Base-by-base conservation (phyloP, 2,329 filamentous ascomycete genomes). In the Daldinia sp. region DNA sequence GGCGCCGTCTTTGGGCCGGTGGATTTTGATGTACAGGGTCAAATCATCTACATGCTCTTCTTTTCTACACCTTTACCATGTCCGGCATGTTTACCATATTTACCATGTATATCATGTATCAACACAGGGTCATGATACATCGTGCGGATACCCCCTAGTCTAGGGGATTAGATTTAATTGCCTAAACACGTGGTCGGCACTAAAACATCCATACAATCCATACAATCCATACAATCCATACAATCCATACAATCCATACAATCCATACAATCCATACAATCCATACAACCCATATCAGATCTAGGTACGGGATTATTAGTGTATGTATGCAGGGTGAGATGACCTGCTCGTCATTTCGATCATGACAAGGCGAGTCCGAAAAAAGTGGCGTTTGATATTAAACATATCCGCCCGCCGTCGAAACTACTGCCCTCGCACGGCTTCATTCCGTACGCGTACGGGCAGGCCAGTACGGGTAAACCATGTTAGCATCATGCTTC, bases 171-270 rank as follows among this genome's bases (percentile, higher is more conserved):
- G 50, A 66, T 41, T 68, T 51, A 63, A 68, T 56, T 68, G 62
- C 68, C 68, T 68, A 68, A 66, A 68, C 68, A 71, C 68, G 65
- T 71, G 68, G 62, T 48, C 51, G 53, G 60, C 60, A 59, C 59
- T 64, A 63, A 63, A 63, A 50, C 58, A 62, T 65, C 41, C 28
- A 59, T 59, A 37, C 12, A 46, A 48, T 12, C 18, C 26, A 48
- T 59, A 48, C 18, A 46, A 37, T 12, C 18, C 26, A 46, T 63
- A 56, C n/a, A n/a, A n/a, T 12, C 18, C 26, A 48, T 59, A 48
- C 18, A 46, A 37, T 12, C 18, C 26, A 46, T 63, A 56, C n/a
- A n/a, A n/a, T 12, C 18, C 26, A 48, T 59, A 48, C 18, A 46
- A 37, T 12, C 18, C 26, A 46, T 63, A 56, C n/a, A n/a, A 62